Percentiles rank a stretch among this genome's conserved stretches.
These are phyloP conservation scores for Cyberlindnera saturnus DNA, from an alignment of 805 yeast species.

Conservation along the genomic window DNA sequence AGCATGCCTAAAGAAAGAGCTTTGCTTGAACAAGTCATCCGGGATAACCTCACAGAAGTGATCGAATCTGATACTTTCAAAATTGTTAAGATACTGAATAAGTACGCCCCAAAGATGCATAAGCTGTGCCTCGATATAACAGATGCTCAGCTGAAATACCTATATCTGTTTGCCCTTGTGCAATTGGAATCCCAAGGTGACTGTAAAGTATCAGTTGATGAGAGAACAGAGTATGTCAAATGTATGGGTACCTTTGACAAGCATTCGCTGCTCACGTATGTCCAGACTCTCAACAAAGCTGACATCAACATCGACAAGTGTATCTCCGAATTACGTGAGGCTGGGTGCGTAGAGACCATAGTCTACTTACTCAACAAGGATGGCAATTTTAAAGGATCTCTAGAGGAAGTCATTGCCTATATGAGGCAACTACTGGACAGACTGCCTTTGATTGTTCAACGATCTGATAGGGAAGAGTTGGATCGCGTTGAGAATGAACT, in stretches of 20 bases:
- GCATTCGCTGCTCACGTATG: conserved; percentile 11
- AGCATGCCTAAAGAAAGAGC: conserved; percentile 16
- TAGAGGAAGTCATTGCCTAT: conserved; percentile 19
- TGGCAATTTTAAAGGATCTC: conserved; percentile 14
- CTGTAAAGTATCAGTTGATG: conserved; percentile 8
- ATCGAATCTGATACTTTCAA: conserved; percentile 25
- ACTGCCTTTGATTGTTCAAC: conserved; percentile 6
- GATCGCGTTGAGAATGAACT: conserved; percentile 24
- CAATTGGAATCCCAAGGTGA: conserved; percentile 18
- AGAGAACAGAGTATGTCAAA: conserved; percentile 19
- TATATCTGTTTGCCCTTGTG: conserved; percentile 19
- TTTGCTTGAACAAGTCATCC: conserved; percentile 13
- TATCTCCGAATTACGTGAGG: conserved; percentile 18
- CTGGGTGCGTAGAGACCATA: conserved; percentile 21
- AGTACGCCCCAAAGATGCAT: conserved; percentile 16
- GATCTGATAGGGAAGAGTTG: conserved; percentile 11
- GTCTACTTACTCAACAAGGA: conserved; percentile 14
- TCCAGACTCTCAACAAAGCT: conserved; percentile 18
- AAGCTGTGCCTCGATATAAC: conserved; percentile 7
- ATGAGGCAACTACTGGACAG: conserved; percentile 9
- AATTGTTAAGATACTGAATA: conserved; percentile 24
- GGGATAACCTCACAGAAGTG: conserved; percentile 14
- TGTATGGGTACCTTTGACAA: conserved; percentile 13
- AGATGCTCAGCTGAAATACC: conserved; percentile 19
- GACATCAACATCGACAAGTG: conserved; percentile 20